Evolutionary conservation across 768 basidiomycete species (phyloP).

Genomic region (Sporobolomyces phaffii): DNA sequence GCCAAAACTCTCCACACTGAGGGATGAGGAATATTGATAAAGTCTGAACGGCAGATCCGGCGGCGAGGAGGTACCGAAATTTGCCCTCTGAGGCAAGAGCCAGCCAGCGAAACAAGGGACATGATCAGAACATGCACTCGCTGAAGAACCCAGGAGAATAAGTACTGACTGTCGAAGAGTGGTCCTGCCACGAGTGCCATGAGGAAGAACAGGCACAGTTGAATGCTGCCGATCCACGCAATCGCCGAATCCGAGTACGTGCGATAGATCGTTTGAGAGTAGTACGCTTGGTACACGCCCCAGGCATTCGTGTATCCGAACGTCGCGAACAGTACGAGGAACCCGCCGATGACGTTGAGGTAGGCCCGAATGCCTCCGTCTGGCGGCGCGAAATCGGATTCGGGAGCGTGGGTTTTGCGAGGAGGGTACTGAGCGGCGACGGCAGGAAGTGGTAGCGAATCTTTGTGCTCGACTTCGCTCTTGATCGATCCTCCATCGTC

Average conservation of each 20-base stretch:
- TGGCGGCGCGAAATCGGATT: neutral
- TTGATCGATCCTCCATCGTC: constrained; percentile 4
- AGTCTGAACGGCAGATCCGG: constrained; percentile 50
- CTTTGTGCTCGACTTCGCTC: neutral
- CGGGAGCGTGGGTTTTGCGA: no score
- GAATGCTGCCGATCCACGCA: constrained; percentile 44
- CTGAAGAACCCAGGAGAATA: no score
- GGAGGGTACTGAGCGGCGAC: neutral
- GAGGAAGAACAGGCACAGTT: constrained; percentile 44
- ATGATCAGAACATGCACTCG: no score
- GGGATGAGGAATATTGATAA: constrained; percentile 40
- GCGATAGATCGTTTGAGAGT: constrained; percentile 41
- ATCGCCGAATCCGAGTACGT: constrained; percentile 39
- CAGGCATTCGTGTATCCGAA: constrained; percentile 46
- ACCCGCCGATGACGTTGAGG: constrained; percentile 24
- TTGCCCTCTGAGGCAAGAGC: neutral
- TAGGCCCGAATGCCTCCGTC: constrained; percentile 26
- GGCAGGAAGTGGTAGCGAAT: no score
- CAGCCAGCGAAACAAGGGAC: no score
- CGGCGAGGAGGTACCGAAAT: constrained; percentile 14
- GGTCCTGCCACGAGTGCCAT: constrained; percentile 42
- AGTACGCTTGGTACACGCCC: constrained; percentile 49
- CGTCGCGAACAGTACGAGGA: constrained; percentile 35
- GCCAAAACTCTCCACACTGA: constrained; percentile 11
- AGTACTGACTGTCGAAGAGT: constrained; percentile 40